Base-by-base conservation (phyloP, 129 eudicot genomes). In the Oenanthe sinensis region DNA sequence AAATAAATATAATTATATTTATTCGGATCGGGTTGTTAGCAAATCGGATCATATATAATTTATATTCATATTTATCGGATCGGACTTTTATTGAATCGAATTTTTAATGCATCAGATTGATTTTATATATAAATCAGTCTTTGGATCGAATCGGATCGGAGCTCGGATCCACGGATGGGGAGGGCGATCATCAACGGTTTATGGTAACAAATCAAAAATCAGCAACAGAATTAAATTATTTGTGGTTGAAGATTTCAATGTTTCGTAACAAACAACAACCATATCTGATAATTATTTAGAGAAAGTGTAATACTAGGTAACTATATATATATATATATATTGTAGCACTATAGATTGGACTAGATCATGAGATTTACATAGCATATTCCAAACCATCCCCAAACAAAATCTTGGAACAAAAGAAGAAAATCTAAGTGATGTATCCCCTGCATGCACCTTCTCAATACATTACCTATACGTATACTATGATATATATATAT, bases 351-450 rank as follows among this genome's bases (percentile, higher is more conserved):
- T 47, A 17, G 13, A 12, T 15, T 72, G 19, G 47, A 74, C 42
- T 15, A 7, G 17, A 74, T 5, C 30, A 54, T 74, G 85, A 80
- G 83, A 9, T 39, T 78, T 84, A 81, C 82, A 79, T 76, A 50
- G 6, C 75, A 71, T 19, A 2, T 40, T 0, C 85, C 85, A 83
- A 68, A 76, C 82, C 86, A 78, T 67, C 80, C 60, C 85, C 91
- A 85, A 89, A 82, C 77, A 77, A 86, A 85, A 87, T 89, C 91
- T 87, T 83, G 78, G 60, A 83, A 81, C 82, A 30, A 80, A 82
- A 71, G 83, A 84, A 78, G 79, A 78, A 85, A 88, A 89, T 88
- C 90, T 85, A 45, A 58, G 70, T 82, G 87, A 90, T 86, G 90
- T 85, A 76, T 84, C 83, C 81, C 78, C n/a, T n/a, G n/a, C 83